Base-by-base conservation (phyloP, 1,284 basidiomycete species). In the Tylopilus sp. region DNA sequence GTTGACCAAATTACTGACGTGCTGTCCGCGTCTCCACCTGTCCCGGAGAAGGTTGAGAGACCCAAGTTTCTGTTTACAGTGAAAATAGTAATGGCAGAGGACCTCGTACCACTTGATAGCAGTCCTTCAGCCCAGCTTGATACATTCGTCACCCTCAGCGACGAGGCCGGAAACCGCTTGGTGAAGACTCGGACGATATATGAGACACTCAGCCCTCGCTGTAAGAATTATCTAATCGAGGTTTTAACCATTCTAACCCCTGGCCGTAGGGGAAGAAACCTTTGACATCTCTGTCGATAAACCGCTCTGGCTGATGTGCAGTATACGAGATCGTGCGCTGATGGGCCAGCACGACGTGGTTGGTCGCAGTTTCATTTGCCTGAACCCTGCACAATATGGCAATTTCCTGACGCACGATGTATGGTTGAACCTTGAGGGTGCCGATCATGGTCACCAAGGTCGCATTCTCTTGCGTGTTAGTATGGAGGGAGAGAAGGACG, bases 401-500 rank as follows among this genome's bases (percentile, higher is more conserved):
- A 94, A 99, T 71, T 86, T 92, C 61, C 73, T 97, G 47, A 79
- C 92, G 10, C 93, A 96, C 60, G 97, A 99, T 59, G 69, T 95
- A 8, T 94, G 95, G 86, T 79, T 96, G 69, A 86, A 93, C 50
- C 72, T 99, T n/a, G 92, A 96, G 60, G 84, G 88, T 0, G 33
- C 48, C 36, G 59, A 66, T 25, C 59, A 68, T 42, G 60, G 66
- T 1, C 58, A 67, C 6, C 81, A 85, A 50, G 94, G 95, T 2
- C 82, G 92, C 29, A 78, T 98, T 30, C 71, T 97, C 39, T 73
- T 97, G 21, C 81, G 97, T 7, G 81, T 99, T 46, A 96, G 92
- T 65, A 97, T 99, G 94, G 97, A 99, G 64, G 94, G 94, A 40
- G 96, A 98, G 75, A 92, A 96, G 68, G 95, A 97, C 63, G 97